Conservation (phyloP, 2,329 filamentous ascomycete species). For the Verticillium nubilum region DNA sequence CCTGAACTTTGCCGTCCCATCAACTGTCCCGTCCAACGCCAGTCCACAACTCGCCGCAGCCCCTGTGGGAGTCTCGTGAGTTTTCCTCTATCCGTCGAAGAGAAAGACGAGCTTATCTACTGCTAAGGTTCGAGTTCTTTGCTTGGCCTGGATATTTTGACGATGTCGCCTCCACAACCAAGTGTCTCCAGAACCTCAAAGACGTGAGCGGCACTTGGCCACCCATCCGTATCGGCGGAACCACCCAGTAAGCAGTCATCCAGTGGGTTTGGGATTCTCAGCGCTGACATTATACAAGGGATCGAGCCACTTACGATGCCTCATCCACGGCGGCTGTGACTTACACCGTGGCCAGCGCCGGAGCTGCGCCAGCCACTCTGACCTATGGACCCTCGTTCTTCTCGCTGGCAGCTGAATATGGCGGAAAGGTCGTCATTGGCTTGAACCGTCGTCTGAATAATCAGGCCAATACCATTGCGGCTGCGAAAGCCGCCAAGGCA, state of each 20-base stretch:
- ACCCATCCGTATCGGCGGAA: constrained; percentile 52
- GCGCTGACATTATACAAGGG: constrained; percentile 16
- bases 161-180: constrained; percentile 43
- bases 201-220: constrained; percentile 44
- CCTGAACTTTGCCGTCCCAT: constrained; percentile 27
- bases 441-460: constrained; percentile 49
- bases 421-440: constrained; percentile 39
- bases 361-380: constrained; percentile 41
- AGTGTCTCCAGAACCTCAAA: constrained; percentile 47
- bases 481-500: constrained; percentile 25
- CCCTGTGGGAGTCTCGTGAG: not conserved
- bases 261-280: not conserved
- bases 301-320: constrained; percentile 46
- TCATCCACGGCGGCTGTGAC: constrained; percentile 37
- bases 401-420: constrained; percentile 40
- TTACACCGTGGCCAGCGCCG: constrained; percentile 40
- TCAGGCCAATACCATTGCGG: constrained; percentile 45
- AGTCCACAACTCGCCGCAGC: constrained; percentile 18
- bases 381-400: constrained; percentile 50
- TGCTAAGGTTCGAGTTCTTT: constrained; percentile 47
- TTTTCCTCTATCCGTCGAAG: not conserved
- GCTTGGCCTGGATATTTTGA: constrained; percentile 49
- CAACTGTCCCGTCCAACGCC: constrained; percentile 22
- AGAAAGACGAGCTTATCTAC: too few species aligned
- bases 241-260: constrained; percentile 32